These are phyloP conservation scores for Rhizoclosmatium hyalinum DNA, from an alignment of 371 early-diverging fungal genomes.

Conservation along the genomic window DNA sequence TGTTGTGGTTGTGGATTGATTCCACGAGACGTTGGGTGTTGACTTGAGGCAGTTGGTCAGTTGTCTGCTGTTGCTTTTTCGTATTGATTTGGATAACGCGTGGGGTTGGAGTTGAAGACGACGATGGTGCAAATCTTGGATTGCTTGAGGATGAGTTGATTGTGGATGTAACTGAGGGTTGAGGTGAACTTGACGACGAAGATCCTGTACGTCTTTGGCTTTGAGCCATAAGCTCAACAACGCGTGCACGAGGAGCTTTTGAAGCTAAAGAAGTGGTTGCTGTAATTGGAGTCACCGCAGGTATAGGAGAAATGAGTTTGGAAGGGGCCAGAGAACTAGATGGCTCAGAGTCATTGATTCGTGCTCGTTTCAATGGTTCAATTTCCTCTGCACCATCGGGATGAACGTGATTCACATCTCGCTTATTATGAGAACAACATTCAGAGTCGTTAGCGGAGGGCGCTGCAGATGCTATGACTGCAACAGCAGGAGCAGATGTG, in stretches of 20 bases:
- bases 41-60: not conserved
- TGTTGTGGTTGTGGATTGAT: slow-evolving; percentile 1
- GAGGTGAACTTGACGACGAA: not conserved
- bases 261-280: too few species aligned
- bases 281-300: too few species aligned
- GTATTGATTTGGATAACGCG: not conserved
- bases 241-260: not conserved
- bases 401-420: not conserved
- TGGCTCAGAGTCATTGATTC: not conserved
- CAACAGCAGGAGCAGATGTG: too few species aligned
- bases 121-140: not conserved
- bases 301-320: too few species aligned
- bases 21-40: slow-evolving; percentile 17
- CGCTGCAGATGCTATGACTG: too few species aligned
- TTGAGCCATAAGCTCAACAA: not conserved
- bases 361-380: not conserved
- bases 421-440: not conserved
- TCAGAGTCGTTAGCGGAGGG: too few species aligned
- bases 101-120: not conserved
- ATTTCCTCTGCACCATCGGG: not conserved
- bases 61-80: not conserved
- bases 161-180: not conserved
- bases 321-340: too few species aligned
- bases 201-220: not conserved
- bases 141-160: not conserved